These are phyloP conservation scores for Zelopaecilomyces penicillatus DNA, from an alignment of 2,329 filamentous ascomycete species.

Conservation along the genomic window DNA sequence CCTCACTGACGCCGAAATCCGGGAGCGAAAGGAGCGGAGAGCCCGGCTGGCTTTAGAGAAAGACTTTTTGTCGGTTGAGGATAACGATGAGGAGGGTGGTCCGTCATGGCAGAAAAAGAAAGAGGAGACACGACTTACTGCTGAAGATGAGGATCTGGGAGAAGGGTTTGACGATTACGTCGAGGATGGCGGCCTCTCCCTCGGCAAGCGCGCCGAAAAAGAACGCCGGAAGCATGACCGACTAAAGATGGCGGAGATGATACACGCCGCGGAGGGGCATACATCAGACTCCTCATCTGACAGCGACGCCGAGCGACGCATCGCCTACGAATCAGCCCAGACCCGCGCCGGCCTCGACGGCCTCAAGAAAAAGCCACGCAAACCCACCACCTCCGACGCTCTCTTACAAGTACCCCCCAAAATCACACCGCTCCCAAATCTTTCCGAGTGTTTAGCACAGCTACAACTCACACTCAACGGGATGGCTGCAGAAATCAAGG, in stretches of 20 bases:
- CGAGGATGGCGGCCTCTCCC: slow-evolving; percentile 69
- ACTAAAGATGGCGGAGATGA: slow-evolving; percentile 74
- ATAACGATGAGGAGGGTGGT: slow-evolving; percentile 37
- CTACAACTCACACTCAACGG: slow-evolving; percentile 52
- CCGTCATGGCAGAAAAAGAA: slow-evolving; percentile 42
- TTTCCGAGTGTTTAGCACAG: slow-evolving; percentile 57
- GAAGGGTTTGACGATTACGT: slow-evolving; percentile 93
- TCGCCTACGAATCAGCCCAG: slow-evolving; percentile 81
- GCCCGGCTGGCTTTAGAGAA: slow-evolving; percentile 66
- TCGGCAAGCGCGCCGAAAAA: slow-evolving; percentile 71
- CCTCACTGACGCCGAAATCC: slow-evolving; percentile 75
- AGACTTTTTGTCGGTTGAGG: slow-evolving; percentile 58
- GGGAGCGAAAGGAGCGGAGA: slow-evolving; percentile 81
- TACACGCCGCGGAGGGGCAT: slow-evolving; percentile 65
- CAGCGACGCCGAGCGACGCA: slow-evolving; percentile 60
- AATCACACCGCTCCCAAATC: slow-evolving; percentile 68
- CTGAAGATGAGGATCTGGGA: slow-evolving; percentile 83
- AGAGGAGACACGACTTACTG: slow-evolving; percentile 64
- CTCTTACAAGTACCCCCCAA: slow-evolving; percentile 56
- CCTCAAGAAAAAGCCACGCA: slow-evolving; percentile 34
- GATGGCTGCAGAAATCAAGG: slow-evolving; percentile 55
- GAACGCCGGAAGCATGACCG: slow-evolving; percentile 59
- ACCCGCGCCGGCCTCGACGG: slow-evolving; percentile 81
- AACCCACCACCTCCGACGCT: slow-evolving; percentile 24
- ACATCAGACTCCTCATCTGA: slow-evolving; percentile 59